These are phyloP conservation scores for Trichodelitschia bisporula DNA, from an alignment of 495 filamentous ascomycete genomes.

Conservation along the genomic window DNA sequence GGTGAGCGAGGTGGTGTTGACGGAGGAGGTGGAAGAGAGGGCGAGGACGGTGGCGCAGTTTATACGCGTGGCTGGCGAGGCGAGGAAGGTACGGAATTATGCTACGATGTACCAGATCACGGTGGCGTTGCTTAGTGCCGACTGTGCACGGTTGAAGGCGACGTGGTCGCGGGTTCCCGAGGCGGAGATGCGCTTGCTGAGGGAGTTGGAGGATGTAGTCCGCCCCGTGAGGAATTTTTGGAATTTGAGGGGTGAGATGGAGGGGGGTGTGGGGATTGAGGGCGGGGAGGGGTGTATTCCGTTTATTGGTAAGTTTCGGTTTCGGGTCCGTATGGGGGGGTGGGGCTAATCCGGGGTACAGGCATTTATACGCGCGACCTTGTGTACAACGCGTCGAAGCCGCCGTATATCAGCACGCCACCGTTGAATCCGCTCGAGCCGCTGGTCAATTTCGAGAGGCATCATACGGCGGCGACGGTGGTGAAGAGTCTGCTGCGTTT, in stretches of 20 bases:
- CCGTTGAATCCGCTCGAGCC: slow-evolving; percentile 37
- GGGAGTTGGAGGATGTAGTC: slow-evolving; percentile 60
- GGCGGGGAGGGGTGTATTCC: slow-evolving; percentile 79
- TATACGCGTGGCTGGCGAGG: slow-evolving; percentile 76
- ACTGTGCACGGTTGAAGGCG: slow-evolving; percentile 44
- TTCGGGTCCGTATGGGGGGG: neutral
- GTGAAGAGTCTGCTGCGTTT: slow-evolving; percentile 79
- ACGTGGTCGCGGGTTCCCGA: slow-evolving; percentile 65
- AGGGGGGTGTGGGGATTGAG: slow-evolving; percentile 26
- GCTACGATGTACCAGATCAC: slow-evolving; percentile 91
- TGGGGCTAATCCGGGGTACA: slow-evolving; percentile 5
- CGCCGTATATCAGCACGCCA: slow-evolving; percentile 38
- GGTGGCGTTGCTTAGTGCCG: slow-evolving; percentile 66
- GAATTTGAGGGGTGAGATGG: slow-evolving; percentile 78
- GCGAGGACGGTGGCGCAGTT: slow-evolving; percentile 68
- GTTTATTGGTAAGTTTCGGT: slow-evolving; percentile 48
- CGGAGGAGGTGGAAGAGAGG: slow-evolving; percentile 56
- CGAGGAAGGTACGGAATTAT: slow-evolving; percentile 71
- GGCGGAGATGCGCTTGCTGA: slow-evolving; percentile 44
- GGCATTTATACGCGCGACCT: slow-evolving; percentile 84
- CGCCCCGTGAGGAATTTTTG: slow-evolving; percentile 81
- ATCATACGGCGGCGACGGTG: slow-evolving; percentile 69
- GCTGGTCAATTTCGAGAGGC: slow-evolving; percentile 87
- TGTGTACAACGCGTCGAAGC: slow-evolving; percentile 87
- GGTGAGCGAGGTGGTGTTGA: slow-evolving; percentile 74